Percentiles rank a stretch among this genome's conserved stretches.
Conservation (phyloP, 2,329 filamentous ascomycete genomes). For the Diaporthe helianthi region DNA sequence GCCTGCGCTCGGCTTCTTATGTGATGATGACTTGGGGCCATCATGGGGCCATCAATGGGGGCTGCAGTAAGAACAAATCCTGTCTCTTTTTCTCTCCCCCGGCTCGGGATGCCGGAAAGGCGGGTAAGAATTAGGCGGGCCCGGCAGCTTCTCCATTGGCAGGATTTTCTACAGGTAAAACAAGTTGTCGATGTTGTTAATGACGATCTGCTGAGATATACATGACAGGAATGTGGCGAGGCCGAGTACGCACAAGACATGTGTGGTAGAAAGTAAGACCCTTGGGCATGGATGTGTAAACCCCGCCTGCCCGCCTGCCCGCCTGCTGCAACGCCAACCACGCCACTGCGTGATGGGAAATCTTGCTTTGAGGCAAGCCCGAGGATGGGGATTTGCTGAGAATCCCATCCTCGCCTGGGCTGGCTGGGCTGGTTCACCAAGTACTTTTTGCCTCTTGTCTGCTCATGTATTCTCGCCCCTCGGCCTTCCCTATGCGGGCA, state of each 20-base stretch:
- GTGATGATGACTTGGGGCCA: neutral
- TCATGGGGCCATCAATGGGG: slow-evolving; percentile 11
- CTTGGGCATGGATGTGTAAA: neutral
- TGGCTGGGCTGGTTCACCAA: neutral
- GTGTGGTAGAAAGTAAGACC: neutral
- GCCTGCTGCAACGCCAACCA: slow-evolving; percentile 11
- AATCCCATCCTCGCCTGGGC: slow-evolving; percentile 24
- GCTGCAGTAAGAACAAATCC: slow-evolving; percentile 5
- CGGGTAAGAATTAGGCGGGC: neutral
- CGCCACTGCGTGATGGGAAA: neutral
- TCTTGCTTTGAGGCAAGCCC: slow-evolving; percentile 7
- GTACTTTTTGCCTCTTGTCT: neutral
- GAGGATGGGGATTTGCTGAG: slow-evolving; percentile 25
- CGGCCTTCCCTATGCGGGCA: neutral
- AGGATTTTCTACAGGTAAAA: neutral
- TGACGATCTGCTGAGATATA: neutral
- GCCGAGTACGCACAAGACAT: slow-evolving; percentile 9
- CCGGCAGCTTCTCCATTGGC: neutral
- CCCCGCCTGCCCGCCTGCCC: too few relatives aligned
- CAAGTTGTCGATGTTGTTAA: neutral
- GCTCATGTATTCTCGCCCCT: neutral
- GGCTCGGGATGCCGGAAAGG: neutral
- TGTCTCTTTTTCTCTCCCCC: neutral
- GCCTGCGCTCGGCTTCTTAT: slow-evolving; percentile 8
- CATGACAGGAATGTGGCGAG: slow-evolving; percentile 19